A percentile compares a stretch with the other conserved stretches of the same genome.
phyloP scores from a whole-genome alignment of 164 flowering plant genomes.

The Cinnamomum micranthum region DNA sequence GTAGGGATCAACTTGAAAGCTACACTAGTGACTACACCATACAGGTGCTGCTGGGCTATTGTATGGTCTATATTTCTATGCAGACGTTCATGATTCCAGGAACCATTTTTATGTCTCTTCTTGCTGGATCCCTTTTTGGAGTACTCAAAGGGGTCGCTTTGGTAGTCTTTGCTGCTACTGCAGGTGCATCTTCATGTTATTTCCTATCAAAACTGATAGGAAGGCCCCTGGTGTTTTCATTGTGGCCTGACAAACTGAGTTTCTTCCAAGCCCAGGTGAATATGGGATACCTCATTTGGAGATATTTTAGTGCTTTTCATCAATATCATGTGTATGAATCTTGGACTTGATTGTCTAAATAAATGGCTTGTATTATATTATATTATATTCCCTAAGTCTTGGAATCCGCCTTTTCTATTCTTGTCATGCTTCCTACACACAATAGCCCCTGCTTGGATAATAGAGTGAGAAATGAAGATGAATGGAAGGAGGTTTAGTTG shows the following conservation, averaged over 20 bases:
- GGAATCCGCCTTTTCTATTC: too few relatives aligned
- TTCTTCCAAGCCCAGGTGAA: conserved; percentile 88
- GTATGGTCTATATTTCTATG: conserved; percentile 83
- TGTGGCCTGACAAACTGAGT: conserved; percentile 86
- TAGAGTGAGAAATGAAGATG: too few relatives aligned
- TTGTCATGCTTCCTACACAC: too few relatives aligned
- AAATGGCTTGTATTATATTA: too few relatives aligned
- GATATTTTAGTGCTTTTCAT: neutral
- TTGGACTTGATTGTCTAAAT: neutral
- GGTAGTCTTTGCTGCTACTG: conserved; percentile 91
- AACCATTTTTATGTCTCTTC: conserved; percentile 93
- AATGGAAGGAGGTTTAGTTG: too few relatives aligned
- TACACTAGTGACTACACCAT: conserved; percentile 88
- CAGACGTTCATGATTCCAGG: conserved; percentile 99
- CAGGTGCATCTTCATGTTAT: conserved; percentile 97
- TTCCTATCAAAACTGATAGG: conserved; percentile 86
- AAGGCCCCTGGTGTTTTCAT: conserved; percentile 63
- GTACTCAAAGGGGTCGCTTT: conserved; percentile 79
- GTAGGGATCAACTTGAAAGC: conserved; percentile 76
- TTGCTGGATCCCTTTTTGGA: conserved; percentile 95
- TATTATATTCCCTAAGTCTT: too few relatives aligned
- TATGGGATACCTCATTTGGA: neutral
- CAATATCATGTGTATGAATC: neutral
- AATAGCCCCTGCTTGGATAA: too few relatives aligned
- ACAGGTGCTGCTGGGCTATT: conserved; percentile 84